Evolutionary conservation across 495 filamentous ascomycete species (phyloP).

Genomic region (Hyaloscypha hepaticicola): DNA sequence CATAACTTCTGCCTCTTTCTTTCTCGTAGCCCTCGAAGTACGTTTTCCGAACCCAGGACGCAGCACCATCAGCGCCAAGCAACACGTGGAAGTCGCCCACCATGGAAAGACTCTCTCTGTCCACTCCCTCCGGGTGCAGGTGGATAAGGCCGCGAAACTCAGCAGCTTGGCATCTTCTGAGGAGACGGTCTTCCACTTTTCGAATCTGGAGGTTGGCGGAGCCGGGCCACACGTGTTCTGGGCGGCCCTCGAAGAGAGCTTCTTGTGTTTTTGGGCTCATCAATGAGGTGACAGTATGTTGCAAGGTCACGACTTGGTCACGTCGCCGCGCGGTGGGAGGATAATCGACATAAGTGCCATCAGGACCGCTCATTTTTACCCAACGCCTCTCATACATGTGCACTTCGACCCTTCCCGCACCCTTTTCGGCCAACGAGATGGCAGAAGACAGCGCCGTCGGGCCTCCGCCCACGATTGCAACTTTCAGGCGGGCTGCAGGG

Average conservation of each 20-base stretch:
- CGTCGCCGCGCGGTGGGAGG: constrained; percentile 7
- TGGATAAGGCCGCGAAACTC: constrained; percentile 37
- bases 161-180: constrained; percentile 36
- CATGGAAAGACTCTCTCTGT: constrained; percentile 34
- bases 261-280: constrained; percentile 25
- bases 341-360: constrained; percentile 11
- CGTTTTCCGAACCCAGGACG: constrained; percentile 36
- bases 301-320: constrained; percentile 14
- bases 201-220: constrained; percentile 28
- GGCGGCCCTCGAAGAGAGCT: constrained; percentile 7
- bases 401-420: constrained; percentile 17
- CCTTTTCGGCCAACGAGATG: constrained; percentile 40
- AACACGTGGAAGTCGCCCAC: constrained; percentile 41
- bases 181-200: constrained; percentile 42
- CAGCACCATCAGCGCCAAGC: constrained; percentile 40
- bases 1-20: constrained; percentile 39
- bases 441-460: constrained; percentile 38
- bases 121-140: constrained; percentile 38
- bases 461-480: constrained; percentile 38
- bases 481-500: constrained; percentile 34
- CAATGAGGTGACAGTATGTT: constrained; percentile 30
- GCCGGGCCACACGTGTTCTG: constrained; percentile 9
- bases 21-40: constrained; percentile 43
- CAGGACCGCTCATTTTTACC: background rate
- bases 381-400: constrained; percentile 11